phyloP scores from a whole-genome alignment of 2,329 filamentous ascomycete species.

The Mycogone perniciosa region DNA sequence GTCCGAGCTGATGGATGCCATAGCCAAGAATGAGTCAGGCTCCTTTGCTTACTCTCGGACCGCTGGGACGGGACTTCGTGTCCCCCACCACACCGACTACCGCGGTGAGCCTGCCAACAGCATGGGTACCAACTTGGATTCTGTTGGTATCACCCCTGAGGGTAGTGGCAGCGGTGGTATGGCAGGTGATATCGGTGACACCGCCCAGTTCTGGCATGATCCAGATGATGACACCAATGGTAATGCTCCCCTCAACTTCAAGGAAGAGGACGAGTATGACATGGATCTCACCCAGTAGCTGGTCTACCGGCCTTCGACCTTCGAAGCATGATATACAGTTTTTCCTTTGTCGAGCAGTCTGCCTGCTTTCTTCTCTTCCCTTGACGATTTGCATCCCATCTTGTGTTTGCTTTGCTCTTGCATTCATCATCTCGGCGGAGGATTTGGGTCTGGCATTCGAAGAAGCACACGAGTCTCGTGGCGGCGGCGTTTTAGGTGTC shows the following conservation, averaged over 20 bases:
- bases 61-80: constrained; percentile 76
- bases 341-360: constrained; percentile 5
- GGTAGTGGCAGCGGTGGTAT: constrained; percentile 33
- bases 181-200: constrained; percentile 41
- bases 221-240: constrained; percentile 62
- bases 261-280: constrained; percentile 89
- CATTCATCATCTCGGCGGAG: constrained; percentile 4
- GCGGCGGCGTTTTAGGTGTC: constrained; percentile 11
- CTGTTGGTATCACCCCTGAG: constrained; percentile 33
- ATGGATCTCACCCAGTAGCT: constrained; percentile 59
- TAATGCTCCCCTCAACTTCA: constrained; percentile 61
- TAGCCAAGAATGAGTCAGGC: constrained; percentile 69
- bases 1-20: constrained; percentile 79
- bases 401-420: constrained; percentile 3
- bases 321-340: constrained; percentile 1
- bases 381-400: not conserved
- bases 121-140: constrained; percentile 29
- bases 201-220: constrained; percentile 58
- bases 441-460: constrained; percentile 1
- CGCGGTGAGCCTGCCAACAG: constrained; percentile 69
- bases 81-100: constrained; percentile 89
- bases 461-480: constrained; percentile 2
- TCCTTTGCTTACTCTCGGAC: constrained; percentile 81
- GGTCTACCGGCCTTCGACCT: not conserved
- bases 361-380: not conserved